Conservation (phyloP, 2,329 filamentous ascomycete species). For the Bimuria novae-zelandiae region DNA sequence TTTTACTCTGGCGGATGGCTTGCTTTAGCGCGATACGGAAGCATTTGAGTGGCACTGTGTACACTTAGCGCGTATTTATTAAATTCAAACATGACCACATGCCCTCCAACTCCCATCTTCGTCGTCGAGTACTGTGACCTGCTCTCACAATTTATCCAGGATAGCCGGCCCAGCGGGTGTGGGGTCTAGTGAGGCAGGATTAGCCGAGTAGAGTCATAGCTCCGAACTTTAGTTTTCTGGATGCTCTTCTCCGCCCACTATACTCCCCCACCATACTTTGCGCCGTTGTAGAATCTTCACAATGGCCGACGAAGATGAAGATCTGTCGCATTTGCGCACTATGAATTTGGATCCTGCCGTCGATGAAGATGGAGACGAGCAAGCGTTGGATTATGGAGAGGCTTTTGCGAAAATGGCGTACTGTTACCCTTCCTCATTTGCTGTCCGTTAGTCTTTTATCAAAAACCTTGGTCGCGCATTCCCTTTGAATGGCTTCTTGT, state of each 20-base stretch:
- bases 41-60: background rate
- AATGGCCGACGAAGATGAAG: constrained; percentile 46
- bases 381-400: constrained; percentile 79
- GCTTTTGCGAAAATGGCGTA: constrained; percentile 65
- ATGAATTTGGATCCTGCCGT: constrained; percentile 26
- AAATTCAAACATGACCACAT: no score
- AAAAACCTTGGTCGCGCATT: no score
- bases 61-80: background rate
- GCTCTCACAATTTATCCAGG: no score
- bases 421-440: constrained; percentile 28
- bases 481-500: background rate
- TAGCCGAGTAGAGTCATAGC: constrained; percentile 24
- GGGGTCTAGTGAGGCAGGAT: constrained; percentile 3
- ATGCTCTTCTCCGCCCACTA: background rate
- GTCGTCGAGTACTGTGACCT: no score
- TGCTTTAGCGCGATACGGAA: background rate
- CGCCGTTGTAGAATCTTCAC: constrained; percentile 1
- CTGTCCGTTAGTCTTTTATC: background rate
- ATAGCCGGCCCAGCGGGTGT: no score
- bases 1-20: background rate
- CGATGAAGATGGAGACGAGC: constrained; percentile 67
- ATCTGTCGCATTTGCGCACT: constrained; percentile 31
- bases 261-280: constrained; percentile 7
- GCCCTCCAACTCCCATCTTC: background rate
- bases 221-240: constrained; percentile 15